Conservation (phyloP, 148 eudicot species). For the Amaranthus hypochondriacus region DNA sequence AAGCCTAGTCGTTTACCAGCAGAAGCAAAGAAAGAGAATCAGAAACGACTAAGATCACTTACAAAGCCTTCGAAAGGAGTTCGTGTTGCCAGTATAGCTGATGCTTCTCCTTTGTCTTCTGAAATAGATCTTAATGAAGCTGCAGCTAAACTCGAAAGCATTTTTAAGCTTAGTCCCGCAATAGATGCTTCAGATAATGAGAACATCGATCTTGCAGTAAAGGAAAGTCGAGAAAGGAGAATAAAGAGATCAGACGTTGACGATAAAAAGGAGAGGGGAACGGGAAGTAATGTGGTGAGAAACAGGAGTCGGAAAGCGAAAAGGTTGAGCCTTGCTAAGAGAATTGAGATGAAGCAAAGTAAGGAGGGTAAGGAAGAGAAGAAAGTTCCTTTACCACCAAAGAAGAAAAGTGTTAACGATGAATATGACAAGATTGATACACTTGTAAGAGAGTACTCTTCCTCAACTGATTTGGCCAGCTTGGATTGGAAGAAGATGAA, state of each 20-base stretch:
- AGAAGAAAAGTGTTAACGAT: conserved; percentile 29
- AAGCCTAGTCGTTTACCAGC: conserved; percentile 43
- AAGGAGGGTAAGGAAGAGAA: conserved; percentile 51
- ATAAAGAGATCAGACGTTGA: conserved; percentile 31
- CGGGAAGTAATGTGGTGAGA: conserved; percentile 42
- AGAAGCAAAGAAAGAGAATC: conserved; percentile 48
- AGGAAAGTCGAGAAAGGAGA: conserved; percentile 36
- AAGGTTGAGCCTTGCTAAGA: conserved; percentile 66
- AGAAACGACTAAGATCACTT: conserved; percentile 45
- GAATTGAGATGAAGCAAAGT: conserved; percentile 62
- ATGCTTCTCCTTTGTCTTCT: conserved; percentile 37
- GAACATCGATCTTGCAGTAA: conserved; percentile 27
- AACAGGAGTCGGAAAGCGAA: conserved; percentile 39
- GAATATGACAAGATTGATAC: conserved; percentile 55
- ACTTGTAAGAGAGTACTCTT: conserved; percentile 74
- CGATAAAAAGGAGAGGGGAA: conserved; percentile 30
- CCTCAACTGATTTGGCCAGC: conserved; percentile 66
- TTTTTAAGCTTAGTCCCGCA: conserved; percentile 64
- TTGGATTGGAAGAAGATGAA: conserved; percentile 95
- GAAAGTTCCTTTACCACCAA: conserved; percentile 18
- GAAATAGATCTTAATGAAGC: conserved; percentile 82
- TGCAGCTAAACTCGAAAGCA: conserved; percentile 75
- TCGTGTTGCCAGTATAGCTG: conserved; percentile 42
- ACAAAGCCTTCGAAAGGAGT: conserved; percentile 44
- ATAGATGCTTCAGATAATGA: conserved; percentile 31